Evolutionary conservation across 2,329 filamentous ascomycete species (phyloP).

Genomic region (Fusarium paranaense): DNA sequence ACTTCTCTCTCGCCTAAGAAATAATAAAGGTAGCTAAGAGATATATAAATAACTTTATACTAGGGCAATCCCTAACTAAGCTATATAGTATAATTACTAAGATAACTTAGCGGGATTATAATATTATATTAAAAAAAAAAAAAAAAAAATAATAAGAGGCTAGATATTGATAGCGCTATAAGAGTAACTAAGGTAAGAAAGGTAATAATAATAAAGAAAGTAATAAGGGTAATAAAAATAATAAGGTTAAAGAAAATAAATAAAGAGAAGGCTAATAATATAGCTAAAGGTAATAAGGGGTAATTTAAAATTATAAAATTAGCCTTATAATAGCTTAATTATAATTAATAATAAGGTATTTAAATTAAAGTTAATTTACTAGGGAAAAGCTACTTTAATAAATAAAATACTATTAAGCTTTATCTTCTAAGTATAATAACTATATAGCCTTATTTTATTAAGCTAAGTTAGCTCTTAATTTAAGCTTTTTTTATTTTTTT

Average conservation of each 20-base stretch:
- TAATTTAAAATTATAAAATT: not conserved
- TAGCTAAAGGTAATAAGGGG: not conserved
- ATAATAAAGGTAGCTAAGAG: not conserved
- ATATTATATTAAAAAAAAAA: too few species aligned
- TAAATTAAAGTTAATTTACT: not conserved
- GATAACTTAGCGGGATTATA: too few species aligned
- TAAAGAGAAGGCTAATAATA: not conserved
- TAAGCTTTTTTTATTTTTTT: not conserved
- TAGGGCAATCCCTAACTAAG: fast-evolving
- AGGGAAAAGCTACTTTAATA: not conserved
- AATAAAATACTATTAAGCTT: not conserved
- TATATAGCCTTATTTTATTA: not conserved
- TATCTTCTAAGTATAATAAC: not conserved
- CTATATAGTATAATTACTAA: not conserved
- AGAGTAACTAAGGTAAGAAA: not conserved
- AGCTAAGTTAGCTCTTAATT: not conserved
- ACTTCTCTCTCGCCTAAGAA: fast-evolving
- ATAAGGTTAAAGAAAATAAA: not conserved
- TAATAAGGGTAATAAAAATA: not conserved
- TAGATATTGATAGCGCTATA: too few species aligned
- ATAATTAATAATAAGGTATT: not conserved
- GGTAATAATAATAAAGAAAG: not conserved
- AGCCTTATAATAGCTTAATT: not conserved
- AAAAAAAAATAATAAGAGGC: not conserved
- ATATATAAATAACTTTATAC: not conserved